phyloP scores from a whole-genome alignment of 805 yeast species.

The Lachancea fermentati region DNA sequence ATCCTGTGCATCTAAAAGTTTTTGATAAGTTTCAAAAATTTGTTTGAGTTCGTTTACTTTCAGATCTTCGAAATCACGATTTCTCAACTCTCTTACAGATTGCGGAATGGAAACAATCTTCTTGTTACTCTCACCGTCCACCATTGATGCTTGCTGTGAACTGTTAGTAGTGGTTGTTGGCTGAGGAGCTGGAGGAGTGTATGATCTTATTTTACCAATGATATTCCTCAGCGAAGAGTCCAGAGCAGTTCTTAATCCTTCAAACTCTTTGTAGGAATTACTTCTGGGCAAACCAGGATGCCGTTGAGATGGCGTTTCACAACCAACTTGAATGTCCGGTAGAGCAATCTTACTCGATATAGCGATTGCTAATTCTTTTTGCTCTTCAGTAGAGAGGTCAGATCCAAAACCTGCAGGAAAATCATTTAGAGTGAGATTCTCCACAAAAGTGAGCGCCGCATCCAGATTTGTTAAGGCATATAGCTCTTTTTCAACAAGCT shows the following conservation, averaged over 20 bases:
- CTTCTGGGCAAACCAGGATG: slow-evolving; percentile 17
- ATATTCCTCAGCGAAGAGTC: slow-evolving; percentile 29
- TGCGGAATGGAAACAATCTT: slow-evolving; percentile 10
- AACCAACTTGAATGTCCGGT: slow-evolving; percentile 11
- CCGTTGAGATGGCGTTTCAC: not conserved
- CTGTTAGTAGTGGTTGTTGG: not conserved
- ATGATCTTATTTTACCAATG: slow-evolving; percentile 28
- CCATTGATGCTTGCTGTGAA: not conserved
- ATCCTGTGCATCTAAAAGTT: slow-evolving; percentile 8
- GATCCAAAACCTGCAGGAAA: slow-evolving; percentile 16
- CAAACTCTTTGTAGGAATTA: slow-evolving; percentile 28
- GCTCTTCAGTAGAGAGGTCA: slow-evolving; percentile 14
- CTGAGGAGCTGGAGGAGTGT: slow-evolving; percentile 23
- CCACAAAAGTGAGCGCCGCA: slow-evolving; percentile 32
- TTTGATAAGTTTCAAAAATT: slow-evolving; percentile 29
- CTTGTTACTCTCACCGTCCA: slow-evolving; percentile 2
- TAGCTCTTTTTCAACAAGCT: slow-evolving; percentile 29
- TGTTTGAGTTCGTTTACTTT: slow-evolving; percentile 24
- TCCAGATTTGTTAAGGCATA: slow-evolving; percentile 32
- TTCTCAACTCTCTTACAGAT: slow-evolving; percentile 21
- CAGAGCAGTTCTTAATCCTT: slow-evolving; percentile 24
- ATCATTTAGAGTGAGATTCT: slow-evolving; percentile 19
- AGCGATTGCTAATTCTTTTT: slow-evolving; percentile 13
- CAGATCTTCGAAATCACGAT: slow-evolving; percentile 27
- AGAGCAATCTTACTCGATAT: slow-evolving; percentile 20